Conservation (phyloP, 139 green algal species). For the Tetradesmus obliquus region DNA sequence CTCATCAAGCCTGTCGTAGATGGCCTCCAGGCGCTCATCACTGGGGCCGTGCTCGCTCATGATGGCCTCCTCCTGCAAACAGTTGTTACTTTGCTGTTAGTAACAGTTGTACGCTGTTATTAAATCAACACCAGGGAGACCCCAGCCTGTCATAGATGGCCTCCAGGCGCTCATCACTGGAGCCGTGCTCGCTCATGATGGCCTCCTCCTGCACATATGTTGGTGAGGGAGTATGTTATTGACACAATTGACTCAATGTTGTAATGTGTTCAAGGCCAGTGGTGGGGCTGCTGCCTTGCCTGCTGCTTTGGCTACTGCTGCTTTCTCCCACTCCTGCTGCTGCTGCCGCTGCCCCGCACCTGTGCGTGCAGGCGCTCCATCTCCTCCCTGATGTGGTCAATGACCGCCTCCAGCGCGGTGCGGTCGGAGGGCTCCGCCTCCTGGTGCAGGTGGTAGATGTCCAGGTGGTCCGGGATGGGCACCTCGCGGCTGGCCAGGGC, state of each 20-base stretch:
- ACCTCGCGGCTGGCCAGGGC: constrained; percentile 58
- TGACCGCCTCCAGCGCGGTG: constrained; percentile 79
- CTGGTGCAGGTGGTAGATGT: constrained; percentile 92
- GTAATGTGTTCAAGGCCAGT: neutral
- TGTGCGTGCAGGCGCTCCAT: constrained; percentile 37
- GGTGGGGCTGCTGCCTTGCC: neutral
- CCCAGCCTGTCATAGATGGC: constrained; percentile 54
- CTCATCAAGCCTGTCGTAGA: constrained; percentile 77
- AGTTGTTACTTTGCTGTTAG: neutral
- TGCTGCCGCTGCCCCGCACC: neutral
- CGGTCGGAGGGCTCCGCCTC: constrained; percentile 88
- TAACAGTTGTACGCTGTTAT: neutral
- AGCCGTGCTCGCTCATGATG: constrained; percentile 47
- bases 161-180: constrained; percentile 69
- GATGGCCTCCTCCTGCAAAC: constrained; percentile 44
- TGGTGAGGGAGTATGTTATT: no score
- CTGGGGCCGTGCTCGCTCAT: constrained; percentile 60
- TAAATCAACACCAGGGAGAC: neutral
- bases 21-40: constrained; percentile 68
- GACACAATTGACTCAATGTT: no score
- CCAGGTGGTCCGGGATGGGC: constrained; percentile 94
- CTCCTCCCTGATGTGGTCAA: constrained; percentile 71
- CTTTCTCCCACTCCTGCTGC: neutral
- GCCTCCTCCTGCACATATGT: constrained; percentile 13
- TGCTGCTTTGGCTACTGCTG: neutral